phyloP scores from a whole-genome alignment of 352 stramenopile species.

The Phytopythium vexans region DNA sequence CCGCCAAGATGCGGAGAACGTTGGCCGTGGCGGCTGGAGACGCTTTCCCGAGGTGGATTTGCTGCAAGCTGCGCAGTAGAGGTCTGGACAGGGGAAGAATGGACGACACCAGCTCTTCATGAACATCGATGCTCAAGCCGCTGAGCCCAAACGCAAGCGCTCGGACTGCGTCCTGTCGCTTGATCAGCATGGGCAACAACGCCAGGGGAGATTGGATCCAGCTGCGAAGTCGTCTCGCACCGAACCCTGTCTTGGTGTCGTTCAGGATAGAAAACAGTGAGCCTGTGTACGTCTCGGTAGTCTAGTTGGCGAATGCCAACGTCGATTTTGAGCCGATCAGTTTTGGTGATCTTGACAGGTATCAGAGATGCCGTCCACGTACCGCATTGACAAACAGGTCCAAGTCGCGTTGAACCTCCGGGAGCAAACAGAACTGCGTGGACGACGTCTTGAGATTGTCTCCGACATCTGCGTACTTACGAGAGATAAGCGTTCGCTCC shows the following conservation, averaged over 20 bases:
- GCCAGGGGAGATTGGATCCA: constrained; percentile 26
- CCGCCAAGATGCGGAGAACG: constrained; percentile 18
- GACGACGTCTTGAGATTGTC: constrained; percentile 1
- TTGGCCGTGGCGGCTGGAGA: constrained; percentile 11
- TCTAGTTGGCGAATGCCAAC: constrained; percentile 8
- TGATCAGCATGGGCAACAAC: constrained; percentile 14
- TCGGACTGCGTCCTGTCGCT: constrained; percentile 22
- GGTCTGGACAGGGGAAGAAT: constrained; percentile 20
- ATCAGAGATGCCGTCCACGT: background rate
- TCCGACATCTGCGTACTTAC: constrained; percentile 17
- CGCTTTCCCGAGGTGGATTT: constrained; percentile 23
- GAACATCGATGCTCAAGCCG: constrained; percentile 7
- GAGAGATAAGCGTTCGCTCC: constrained; percentile 19
- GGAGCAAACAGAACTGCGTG: constrained; percentile 16
- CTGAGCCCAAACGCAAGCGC: constrained; percentile 12
- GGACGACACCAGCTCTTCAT: constrained; percentile 26
- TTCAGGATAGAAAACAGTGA: constrained; percentile 37
- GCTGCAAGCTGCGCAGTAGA: constrained; percentile 19
- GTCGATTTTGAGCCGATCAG: background rate
- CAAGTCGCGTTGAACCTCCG: constrained; percentile 25
- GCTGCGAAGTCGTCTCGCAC: constrained; percentile 19
- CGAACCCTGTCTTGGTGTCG: constrained; percentile 27
- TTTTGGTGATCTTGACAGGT: background rate
- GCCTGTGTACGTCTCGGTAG: constrained; percentile 15
- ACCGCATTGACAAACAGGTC: constrained; percentile 44